These are phyloP conservation scores for Clitoria ternatea DNA, from an alignment of 306 rosid genomes.

Conservation along the genomic window DNA sequence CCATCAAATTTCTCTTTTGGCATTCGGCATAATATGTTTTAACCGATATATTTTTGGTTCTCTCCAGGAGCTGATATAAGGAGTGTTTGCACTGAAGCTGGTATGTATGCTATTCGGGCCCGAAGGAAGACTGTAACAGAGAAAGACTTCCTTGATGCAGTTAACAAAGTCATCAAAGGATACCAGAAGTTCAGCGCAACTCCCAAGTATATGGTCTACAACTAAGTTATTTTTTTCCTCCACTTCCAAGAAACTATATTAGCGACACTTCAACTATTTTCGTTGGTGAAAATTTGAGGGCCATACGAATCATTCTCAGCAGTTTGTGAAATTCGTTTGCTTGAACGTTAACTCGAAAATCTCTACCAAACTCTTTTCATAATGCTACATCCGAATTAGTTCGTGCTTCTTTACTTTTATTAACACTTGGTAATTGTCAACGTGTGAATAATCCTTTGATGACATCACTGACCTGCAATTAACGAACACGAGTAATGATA, in stretches of 20 bases:
- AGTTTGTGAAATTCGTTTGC: not conserved
- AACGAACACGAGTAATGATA: too few species aligned
- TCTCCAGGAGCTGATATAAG: slow-evolving; percentile 84
- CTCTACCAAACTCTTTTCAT: not conserved
- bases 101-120: slow-evolving; percentile 88
- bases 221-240: slow-evolving; percentile 34
- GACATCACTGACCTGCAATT: not conserved
- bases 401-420: not conserved
- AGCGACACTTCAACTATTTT: not conserved
- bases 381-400: not conserved
- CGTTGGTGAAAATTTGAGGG: not conserved
- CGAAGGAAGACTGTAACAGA: slow-evolving; percentile 87
- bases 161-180: slow-evolving; percentile 87
- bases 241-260: not conserved
- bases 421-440: not conserved
- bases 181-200: slow-evolving; percentile 94
- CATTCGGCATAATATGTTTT: not conserved
- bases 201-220: slow-evolving; percentile 89
- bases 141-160: slow-evolving; percentile 90
- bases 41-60: not conserved
- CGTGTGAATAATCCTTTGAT: not conserved
- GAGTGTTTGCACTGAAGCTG: slow-evolving; percentile 90
- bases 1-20: not conserved
- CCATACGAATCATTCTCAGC: not conserved
- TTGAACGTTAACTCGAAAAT: not conserved